These are phyloP conservation scores for Wallemia ichthyophaga DNA, from an alignment of 1,284 basidiomycete species.

Conservation along the genomic window DNA sequence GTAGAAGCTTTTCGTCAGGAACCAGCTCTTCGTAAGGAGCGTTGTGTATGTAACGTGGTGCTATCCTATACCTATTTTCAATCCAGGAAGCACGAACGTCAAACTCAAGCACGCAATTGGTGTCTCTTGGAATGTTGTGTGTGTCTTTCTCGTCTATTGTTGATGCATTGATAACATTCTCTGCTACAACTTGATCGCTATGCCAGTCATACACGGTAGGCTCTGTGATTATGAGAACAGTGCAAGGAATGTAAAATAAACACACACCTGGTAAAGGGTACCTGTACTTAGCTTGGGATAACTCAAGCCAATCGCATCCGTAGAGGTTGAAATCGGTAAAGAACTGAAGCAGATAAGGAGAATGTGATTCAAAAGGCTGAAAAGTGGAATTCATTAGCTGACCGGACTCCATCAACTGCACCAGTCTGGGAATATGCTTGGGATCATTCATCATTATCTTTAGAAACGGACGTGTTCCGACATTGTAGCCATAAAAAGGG, in stretches of 20 bases:
- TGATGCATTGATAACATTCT: not conserved
- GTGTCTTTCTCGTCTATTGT: not conserved
- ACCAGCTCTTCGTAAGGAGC: constrained; percentile 30
- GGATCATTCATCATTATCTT: constrained; percentile 59
- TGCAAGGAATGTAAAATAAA: not conserved
- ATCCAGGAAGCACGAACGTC: constrained; percentile 57
- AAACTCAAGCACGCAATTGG: constrained; percentile 48
- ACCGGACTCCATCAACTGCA: constrained; percentile 45
- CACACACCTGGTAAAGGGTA: constrained; percentile 19
- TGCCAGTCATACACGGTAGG: not conserved
- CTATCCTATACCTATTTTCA: constrained; percentile 41
- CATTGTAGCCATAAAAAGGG: constrained; percentile 82
- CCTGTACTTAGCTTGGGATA: constrained; percentile 21
- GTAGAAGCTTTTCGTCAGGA: constrained; percentile 42
- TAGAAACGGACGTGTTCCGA: constrained; percentile 58
- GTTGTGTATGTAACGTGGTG: constrained; percentile 40
- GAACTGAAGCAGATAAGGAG: constrained; percentile 69
- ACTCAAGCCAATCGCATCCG: constrained; percentile 66
- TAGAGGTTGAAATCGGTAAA: constrained; percentile 85
- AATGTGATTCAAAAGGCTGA: constrained; percentile 60
- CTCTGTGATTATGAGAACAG: not conserved
- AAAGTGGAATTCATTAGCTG: constrained; percentile 47
- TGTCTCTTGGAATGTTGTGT: constrained; percentile 19
- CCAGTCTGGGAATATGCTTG: constrained; percentile 30
- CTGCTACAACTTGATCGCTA: not conserved